A percentile compares a stretch with the other conserved stretches of the same genome.
These are phyloP conservation scores for Myxozyma mucilagina DNA, from an alignment of 805 yeast genomes.

Conservation along the genomic window DNA sequence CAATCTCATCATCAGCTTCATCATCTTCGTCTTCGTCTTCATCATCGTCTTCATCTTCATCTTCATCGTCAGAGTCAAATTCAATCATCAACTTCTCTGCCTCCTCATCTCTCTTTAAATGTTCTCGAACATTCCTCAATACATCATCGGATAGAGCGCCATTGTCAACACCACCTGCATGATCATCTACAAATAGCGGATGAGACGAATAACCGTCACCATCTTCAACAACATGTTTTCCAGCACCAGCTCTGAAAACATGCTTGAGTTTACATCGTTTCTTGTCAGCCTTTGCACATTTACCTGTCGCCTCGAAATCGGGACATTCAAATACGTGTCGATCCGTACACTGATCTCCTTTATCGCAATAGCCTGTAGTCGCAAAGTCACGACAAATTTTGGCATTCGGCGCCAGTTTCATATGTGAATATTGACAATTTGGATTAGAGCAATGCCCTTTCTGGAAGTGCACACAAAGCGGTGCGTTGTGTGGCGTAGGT, in stretches of 20 bases:
- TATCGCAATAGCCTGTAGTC: slow-evolving; percentile 64
- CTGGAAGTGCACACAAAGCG: slow-evolving; percentile 56
- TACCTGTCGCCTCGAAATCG: slow-evolving; percentile 62
- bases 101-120: slow-evolving; percentile 26
- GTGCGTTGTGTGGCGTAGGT: slow-evolving; percentile 60
- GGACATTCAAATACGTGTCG: slow-evolving; percentile 68
- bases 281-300: slow-evolving; percentile 52
- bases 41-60: slow-evolving; percentile 26
- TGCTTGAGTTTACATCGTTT: slow-evolving; percentile 56
- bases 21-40: slow-evolving; percentile 26
- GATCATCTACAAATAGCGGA: slow-evolving; percentile 29
- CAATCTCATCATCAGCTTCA: slow-evolving; percentile 17
- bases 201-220: slow-evolving; percentile 15
- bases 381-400: slow-evolving; percentile 68
- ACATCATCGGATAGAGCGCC: slow-evolving; percentile 18
- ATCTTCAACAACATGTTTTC: slow-evolving; percentile 31
- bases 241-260: slow-evolving; percentile 39
- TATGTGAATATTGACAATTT: slow-evolving; percentile 55
- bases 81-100: slow-evolving; percentile 10
- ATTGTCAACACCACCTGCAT: slow-evolving; percentile 26
- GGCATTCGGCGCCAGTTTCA: slow-evolving; percentile 46
- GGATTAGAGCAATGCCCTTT: slow-evolving; percentile 50
- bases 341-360: slow-evolving; percentile 59
- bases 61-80: slow-evolving; percentile 30
- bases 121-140: slow-evolving; percentile 23